Evolutionary conservation across 495 filamentous ascomycete species (phyloP).

Genomic region (Hyphodiscus hymeniophilus): DNA sequence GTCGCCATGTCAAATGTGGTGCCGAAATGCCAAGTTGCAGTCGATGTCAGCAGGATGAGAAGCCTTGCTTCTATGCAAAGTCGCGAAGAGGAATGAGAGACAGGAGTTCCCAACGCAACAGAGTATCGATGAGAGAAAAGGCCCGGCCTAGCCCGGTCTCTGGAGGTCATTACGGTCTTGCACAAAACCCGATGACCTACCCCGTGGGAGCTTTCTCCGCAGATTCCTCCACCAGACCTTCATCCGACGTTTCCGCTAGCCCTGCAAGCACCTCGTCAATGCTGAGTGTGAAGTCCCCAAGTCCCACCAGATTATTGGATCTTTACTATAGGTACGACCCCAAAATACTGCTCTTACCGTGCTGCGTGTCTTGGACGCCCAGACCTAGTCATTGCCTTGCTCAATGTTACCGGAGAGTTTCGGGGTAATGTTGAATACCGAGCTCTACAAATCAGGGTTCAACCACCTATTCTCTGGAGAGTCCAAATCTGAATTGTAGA

Average conservation of each 20-base stretch:
- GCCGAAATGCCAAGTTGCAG: background rate
- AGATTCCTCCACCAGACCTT: background rate
- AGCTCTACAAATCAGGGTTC: no score
- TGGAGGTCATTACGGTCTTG: no score
- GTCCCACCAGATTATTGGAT: background rate
- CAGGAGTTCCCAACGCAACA: background rate
- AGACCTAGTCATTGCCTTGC: no score
- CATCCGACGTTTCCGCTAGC: background rate
- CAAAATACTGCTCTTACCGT: no score
- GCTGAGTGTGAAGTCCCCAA: background rate
- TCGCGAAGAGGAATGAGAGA: slow-evolving; percentile 1
- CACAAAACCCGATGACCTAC: background rate
- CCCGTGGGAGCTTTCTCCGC: background rate
- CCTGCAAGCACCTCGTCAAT: background rate
- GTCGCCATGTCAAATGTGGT: background rate
- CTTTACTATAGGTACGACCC: background rate
- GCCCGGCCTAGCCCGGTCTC: no score
- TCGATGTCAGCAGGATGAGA: background rate
- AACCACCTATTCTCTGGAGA: no score
- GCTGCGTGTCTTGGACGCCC: no score
- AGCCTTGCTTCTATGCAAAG: background rate
- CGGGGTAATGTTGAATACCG: no score
- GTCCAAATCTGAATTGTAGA: no score
- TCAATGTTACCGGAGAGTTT: no score
- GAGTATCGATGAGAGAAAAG: background rate